These are phyloP conservation scores for Adansonia madagascariensis DNA, from an alignment of 441 rosid species.

Conservation along the genomic window DNA sequence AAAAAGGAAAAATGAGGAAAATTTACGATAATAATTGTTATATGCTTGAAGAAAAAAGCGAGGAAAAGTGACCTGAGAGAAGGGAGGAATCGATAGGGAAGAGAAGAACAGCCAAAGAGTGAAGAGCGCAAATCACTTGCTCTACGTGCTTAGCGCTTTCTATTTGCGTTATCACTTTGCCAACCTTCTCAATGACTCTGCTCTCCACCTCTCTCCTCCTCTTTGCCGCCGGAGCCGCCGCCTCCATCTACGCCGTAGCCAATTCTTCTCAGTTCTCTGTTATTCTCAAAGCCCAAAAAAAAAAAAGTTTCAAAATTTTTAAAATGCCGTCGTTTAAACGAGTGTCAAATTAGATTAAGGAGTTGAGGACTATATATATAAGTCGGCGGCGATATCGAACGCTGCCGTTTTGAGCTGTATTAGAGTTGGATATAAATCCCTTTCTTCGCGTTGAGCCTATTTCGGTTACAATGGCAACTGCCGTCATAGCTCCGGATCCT, in stretches of 20 bases:
- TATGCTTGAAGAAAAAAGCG: not conserved
- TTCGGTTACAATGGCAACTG: constrained; percentile 59
- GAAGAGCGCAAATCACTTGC: constrained; percentile 71
- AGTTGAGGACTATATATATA: not conserved
- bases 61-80: constrained; percentile 52
- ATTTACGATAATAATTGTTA: not conserved
- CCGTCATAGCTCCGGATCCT: constrained; percentile 43
- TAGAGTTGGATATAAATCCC: not conserved
- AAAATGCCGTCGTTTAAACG: not conserved
- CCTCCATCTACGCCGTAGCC: constrained; percentile 44
- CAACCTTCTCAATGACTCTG: constrained; percentile 52
- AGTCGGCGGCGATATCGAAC: not conserved
- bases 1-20: not conserved
- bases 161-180: constrained; percentile 59
- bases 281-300: not conserved
- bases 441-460: not conserved
- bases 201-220: constrained; percentile 41
- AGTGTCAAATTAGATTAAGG: not conserved
- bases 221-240: constrained; percentile 27
- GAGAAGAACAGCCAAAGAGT: constrained; percentile 77
- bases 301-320: not conserved
- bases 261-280: not conserved
- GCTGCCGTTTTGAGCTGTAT: not conserved
- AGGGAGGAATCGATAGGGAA: constrained; percentile 70
- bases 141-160: constrained; percentile 66